Conservation (phyloP, 352 stramenopile genomes). For the Sclerospora graminicola region DNA sequence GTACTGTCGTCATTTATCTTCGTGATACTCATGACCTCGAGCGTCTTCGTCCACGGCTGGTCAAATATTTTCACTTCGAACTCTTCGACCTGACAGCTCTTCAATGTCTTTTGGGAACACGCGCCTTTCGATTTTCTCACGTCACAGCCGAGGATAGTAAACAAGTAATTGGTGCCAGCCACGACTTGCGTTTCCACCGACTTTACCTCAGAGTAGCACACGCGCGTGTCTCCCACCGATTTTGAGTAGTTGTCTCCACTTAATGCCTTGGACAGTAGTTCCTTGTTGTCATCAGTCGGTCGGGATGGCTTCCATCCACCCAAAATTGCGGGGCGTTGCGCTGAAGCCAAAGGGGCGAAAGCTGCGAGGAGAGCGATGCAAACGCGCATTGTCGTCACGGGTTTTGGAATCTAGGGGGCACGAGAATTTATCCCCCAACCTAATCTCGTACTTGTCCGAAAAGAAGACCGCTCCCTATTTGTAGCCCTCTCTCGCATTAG, state of each 20-base stretch:
- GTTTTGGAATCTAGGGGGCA: too few relatives aligned
- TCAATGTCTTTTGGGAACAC: conserved; percentile 21
- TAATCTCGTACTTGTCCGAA: too few relatives aligned
- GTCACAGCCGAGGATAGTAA: conserved; percentile 42
- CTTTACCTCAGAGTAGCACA: conserved; percentile 29
- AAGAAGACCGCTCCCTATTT: too few relatives aligned
- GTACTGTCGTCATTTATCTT: not conserved
- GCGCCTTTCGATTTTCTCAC: conserved; percentile 27
- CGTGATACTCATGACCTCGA: conserved; percentile 46
- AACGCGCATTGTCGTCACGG: too few relatives aligned
- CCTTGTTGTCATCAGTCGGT: conserved; percentile 14
- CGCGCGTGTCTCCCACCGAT: conserved; percentile 22
- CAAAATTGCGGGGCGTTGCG: conserved; percentile 1
- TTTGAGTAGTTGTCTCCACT: conserved; percentile 4
- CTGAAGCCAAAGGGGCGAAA: conserved; percentile 10
- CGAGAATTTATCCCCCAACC: too few relatives aligned
- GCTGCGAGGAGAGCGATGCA: conserved; percentile 3
- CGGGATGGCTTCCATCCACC: conserved; percentile 18
- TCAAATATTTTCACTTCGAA: conserved; percentile 51
- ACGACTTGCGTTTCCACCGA: conserved; percentile 55
- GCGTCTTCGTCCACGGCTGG: conserved; percentile 49
- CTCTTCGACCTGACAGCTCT: conserved; percentile 15
- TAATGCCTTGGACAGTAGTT: conserved; percentile 24
- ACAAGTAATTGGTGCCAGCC: conserved; percentile 68
- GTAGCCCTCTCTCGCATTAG: too few relatives aligned